These are phyloP conservation scores for Fraxinus sp. DNA, from an alignment of 305 asterid genomes.

Conservation along the genomic window DNA sequence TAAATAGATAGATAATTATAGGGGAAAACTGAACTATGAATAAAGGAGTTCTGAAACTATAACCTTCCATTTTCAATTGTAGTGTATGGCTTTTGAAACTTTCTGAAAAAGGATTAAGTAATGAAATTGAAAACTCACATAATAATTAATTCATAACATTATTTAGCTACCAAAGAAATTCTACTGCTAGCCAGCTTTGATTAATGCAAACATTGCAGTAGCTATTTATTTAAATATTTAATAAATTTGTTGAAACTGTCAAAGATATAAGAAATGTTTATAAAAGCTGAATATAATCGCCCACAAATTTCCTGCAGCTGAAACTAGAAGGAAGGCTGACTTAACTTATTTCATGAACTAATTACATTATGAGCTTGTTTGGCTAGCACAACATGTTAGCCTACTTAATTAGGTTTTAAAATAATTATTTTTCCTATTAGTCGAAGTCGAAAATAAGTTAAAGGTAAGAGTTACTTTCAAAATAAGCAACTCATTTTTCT, in stretches of 20 bases:
- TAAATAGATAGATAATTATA: neutral
- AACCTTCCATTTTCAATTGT: neutral
- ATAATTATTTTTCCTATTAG: neutral
- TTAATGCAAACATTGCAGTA: neutral
- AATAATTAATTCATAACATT: neutral
- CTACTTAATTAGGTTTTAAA: neutral
- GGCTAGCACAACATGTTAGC: neutral
- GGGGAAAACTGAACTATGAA: neutral
- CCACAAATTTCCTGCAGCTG: neutral
- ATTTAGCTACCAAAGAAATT: neutral
- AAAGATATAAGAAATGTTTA: neutral
- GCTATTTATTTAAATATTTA: neutral
- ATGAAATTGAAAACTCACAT: neutral
- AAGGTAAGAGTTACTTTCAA: neutral
- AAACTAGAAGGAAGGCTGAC: neutral
- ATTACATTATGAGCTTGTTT: neutral
- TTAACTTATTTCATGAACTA: neutral
- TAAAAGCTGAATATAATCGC: neutral
- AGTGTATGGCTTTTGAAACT: neutral
- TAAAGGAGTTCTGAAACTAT: neutral
- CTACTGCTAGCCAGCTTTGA: neutral
- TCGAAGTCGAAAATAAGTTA: neutral
- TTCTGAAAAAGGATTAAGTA: neutral
- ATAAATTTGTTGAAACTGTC: neutral
- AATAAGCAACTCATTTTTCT: neutral